These are phyloP conservation scores for Globisporangium splendens DNA, from an alignment of 352 stramenopile species.

Conservation along the genomic window DNA sequence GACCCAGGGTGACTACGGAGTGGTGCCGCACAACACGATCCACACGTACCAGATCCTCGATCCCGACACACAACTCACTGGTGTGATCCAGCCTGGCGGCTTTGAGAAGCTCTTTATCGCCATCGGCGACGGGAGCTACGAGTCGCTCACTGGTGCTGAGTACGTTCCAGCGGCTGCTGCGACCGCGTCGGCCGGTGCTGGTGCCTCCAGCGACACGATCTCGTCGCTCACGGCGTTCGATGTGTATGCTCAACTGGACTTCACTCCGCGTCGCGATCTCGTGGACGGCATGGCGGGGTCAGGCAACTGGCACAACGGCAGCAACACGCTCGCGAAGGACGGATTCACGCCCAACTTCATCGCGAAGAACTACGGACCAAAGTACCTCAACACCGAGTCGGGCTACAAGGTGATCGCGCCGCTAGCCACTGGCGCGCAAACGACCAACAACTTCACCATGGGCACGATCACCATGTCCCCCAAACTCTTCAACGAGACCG, in stretches of 20 bases:
- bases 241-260: constrained; percentile 43
- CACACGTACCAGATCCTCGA: constrained; percentile 56
- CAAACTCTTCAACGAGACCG: constrained; percentile 38
- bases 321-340: constrained; percentile 37
- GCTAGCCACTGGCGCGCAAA: constrained; percentile 40
- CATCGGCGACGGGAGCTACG: constrained; percentile 35
- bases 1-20: constrained; percentile 48
- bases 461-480: constrained; percentile 49
- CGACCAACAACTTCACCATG: constrained; percentile 55
- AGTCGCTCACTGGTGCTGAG: constrained; percentile 40
- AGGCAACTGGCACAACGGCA: constrained; percentile 52
- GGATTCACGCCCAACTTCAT: constrained; percentile 47
- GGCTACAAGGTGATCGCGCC: constrained; percentile 54
- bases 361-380: constrained; percentile 52
- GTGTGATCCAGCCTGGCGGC: constrained; percentile 46
- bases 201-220: constrained; percentile 28
- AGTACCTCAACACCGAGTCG: constrained; percentile 52
- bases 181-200: constrained; percentile 26
- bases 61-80: constrained; percentile 53
- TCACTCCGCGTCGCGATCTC: constrained; percentile 34
- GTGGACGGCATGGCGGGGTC: constrained; percentile 37
- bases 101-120: constrained; percentile 56
- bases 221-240: constrained; percentile 41
- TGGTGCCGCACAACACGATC: constrained; percentile 55
- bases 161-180: constrained; percentile 33